Evolutionary conservation across 257 asterid genomes (phyloP).

Genomic region (Cordia subcordata): DNA sequence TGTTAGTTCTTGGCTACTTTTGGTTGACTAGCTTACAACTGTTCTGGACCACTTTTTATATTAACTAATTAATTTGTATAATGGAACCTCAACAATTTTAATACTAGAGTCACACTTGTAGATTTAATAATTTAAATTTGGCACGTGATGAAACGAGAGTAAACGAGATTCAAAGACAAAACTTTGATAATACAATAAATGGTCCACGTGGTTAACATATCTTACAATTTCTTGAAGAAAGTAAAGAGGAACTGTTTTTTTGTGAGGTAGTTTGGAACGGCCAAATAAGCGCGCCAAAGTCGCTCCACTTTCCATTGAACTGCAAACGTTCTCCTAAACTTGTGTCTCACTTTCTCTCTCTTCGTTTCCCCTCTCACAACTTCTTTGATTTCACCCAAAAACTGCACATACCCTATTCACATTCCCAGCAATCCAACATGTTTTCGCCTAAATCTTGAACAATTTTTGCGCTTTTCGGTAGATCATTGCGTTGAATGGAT

Average conservation of each 20-base stretch:
- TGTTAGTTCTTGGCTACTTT: too few species aligned
- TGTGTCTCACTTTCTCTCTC: slow-evolving; percentile 22
- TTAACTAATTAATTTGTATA: too few species aligned
- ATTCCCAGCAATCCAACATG: slow-evolving; percentile 18
- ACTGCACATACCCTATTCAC: slow-evolving; percentile 24
- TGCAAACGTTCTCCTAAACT: slow-evolving; percentile 37
- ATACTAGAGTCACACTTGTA: too few species aligned
- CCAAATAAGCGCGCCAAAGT: slow-evolving; percentile 54
- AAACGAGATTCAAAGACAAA: too few species aligned
- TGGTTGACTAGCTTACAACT: too few species aligned
- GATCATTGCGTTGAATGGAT: slow-evolving; percentile 4
- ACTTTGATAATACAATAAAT: too few species aligned
- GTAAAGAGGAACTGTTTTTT: not conserved
- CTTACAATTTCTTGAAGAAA: not conserved
- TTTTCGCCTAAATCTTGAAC: slow-evolving; percentile 19
- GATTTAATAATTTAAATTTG: too few species aligned
- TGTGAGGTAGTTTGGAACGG: slow-evolving; percentile 32
- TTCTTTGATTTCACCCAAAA: slow-evolving; percentile 16
- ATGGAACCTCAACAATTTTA: too few species aligned
- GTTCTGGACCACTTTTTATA: too few species aligned
- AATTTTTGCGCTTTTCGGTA: slow-evolving; percentile 12
- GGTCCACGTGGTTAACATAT: not conserved
- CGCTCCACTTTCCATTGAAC: slow-evolving; percentile 25
- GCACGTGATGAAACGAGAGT: too few species aligned
- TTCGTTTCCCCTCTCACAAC: slow-evolving; percentile 15